Percentiles rank a stretch among this genome's conserved stretches.
Conservation (phyloP, 139 green algal genomes). For the Asterochloris erici region DNA sequence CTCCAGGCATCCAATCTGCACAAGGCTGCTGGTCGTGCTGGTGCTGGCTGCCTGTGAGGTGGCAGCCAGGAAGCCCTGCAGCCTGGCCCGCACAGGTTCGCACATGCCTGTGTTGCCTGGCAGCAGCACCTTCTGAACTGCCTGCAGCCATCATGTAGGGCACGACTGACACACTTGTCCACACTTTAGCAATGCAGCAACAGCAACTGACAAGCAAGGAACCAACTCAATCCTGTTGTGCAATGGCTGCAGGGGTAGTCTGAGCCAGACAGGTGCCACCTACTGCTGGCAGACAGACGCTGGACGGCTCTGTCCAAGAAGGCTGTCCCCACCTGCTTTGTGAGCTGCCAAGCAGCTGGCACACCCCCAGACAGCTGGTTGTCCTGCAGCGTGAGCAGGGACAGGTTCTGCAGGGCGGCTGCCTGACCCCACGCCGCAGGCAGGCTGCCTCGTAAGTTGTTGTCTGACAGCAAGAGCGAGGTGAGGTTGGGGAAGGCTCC, state of each 20-base stretch:
- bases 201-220: background rate
- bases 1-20: background rate
- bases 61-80: background rate
- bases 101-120: constrained; percentile 14
- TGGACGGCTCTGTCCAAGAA: background rate
- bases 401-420: background rate
- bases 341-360: background rate
- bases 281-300: background rate
- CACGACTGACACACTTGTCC: background rate
- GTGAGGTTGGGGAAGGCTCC: background rate
- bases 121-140: background rate
- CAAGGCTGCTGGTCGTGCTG: background rate
- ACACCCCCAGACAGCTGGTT: background rate
- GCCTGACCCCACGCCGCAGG: constrained; percentile 14
- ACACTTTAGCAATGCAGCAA: background rate
- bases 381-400: background rate
- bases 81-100: constrained; percentile 7
- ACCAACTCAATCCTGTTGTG: background rate
- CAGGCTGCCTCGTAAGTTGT: constrained; percentile 30
- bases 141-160: constrained; percentile 2
- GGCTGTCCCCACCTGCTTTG: constrained; percentile 2
- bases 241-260: background rate
- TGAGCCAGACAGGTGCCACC: background rate
- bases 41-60: no score
- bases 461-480: constrained; percentile 6